Evolutionary conservation across 805 yeast genomes (phyloP).

Genomic region (Teunomyces pallodes): DNA sequence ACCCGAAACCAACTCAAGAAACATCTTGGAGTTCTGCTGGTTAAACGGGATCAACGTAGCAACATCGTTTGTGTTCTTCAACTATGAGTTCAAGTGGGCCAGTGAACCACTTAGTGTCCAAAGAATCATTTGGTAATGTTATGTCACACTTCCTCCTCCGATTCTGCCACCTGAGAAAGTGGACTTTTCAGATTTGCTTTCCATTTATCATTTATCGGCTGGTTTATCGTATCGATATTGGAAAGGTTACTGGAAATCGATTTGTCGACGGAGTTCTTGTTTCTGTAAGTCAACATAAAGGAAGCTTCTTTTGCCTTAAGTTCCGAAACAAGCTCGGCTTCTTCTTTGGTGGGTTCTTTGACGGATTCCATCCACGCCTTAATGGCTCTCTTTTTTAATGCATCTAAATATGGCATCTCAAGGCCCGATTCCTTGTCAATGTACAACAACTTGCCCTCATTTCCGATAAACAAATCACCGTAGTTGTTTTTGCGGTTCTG

Average conservation of each 20-base stretch:
- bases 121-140: constrained; percentile 80
- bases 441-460: constrained; percentile 71
- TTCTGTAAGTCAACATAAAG: constrained; percentile 17
- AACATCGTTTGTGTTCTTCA: constrained; percentile 55
- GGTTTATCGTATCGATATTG: constrained; percentile 19
- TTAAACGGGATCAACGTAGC: constrained; percentile 51
- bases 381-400: constrained; percentile 32
- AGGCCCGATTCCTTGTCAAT: constrained; percentile 56
- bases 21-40: constrained; percentile 61
- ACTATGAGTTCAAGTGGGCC: constrained; percentile 65
- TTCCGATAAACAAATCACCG: constrained; percentile 53
- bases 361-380: constrained; percentile 32
- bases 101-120: constrained; percentile 57
- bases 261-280: constrained; percentile 25
- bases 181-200: background rate
- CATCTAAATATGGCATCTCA: constrained; percentile 42
- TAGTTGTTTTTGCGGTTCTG: constrained; percentile 37
- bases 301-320: constrained; percentile 19
- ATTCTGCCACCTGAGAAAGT: constrained; percentile 2
- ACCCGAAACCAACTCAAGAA: constrained; percentile 40
- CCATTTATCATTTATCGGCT: constrained; percentile 5
- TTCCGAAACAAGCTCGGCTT: constrained; percentile 13
- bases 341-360: constrained; percentile 9
- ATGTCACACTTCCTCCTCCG: background rate
- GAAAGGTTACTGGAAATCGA: constrained; percentile 30